Evolutionary conservation across 2,329 filamentous ascomycete genomes (phyloP).

Genomic region (Curvularia spicifera): DNA sequence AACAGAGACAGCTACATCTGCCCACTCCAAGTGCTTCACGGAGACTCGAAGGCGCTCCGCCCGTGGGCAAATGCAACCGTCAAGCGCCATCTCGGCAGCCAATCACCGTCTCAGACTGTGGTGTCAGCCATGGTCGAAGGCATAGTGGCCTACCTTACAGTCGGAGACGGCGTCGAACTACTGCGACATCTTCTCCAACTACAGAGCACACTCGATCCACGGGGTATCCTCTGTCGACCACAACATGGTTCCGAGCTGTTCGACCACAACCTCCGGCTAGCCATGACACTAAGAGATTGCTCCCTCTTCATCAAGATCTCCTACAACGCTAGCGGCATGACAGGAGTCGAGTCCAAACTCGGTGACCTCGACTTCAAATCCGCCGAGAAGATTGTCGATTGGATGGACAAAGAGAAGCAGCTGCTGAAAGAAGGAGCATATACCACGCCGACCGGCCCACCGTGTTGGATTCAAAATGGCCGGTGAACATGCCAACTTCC

Average conservation of each 20-base stretch:
- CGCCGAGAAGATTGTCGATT: conserved; percentile 50
- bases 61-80: conserved; percentile 25
- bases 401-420: conserved; percentile 50
- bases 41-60: conserved; percentile 24
- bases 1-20: conserved; percentile 43
- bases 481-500: not conserved
- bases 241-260: conserved; percentile 5
- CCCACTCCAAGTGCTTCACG: conserved; percentile 51
- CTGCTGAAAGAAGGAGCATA: conserved; percentile 27
- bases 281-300: conserved; percentile 58
- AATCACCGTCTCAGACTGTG: conserved; percentile 3
- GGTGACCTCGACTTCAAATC: conserved; percentile 58
- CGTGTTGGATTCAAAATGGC: conserved; percentile 10
- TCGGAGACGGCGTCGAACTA: conserved; percentile 45
- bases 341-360: conserved; percentile 50
- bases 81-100: conserved; percentile 13
- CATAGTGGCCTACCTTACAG: conserved; percentile 34
- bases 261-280: conserved; percentile 37
- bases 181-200: conserved; percentile 46
- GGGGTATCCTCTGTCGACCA: conserved; percentile 34
- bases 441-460: not conserved
- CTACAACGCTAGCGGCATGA: conserved; percentile 10
- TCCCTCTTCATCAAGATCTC: conserved; percentile 51
- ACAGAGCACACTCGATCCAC: conserved; percentile 49
- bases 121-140: conserved; percentile 17